These are phyloP conservation scores for Debaryomyces coudertii DNA, from an alignment of 1,139 yeast species.

Conservation along the genomic window DNA sequence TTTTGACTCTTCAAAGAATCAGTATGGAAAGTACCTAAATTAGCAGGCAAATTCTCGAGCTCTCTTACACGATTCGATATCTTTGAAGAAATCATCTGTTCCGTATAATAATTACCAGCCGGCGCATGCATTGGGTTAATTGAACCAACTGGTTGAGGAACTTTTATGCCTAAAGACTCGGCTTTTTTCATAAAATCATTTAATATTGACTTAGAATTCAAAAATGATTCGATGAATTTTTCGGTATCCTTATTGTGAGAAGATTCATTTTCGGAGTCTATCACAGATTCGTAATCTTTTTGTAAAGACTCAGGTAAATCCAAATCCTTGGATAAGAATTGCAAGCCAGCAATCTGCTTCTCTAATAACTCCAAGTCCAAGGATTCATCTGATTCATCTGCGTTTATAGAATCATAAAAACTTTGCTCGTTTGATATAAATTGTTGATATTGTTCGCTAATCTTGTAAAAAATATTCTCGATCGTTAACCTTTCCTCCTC, in stretches of 20 bases:
- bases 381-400: constrained; percentile 10
- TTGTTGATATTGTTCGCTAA: constrained; percentile 34
- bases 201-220: constrained; percentile 12
- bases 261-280: constrained; percentile 4
- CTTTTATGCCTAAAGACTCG: constrained; percentile 32
- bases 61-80: constrained; percentile 74
- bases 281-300: constrained; percentile 17
- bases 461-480: constrained; percentile 35
- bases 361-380: constrained; percentile 57
- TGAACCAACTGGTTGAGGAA: constrained; percentile 27
- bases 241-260: constrained; percentile 5
- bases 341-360: constrained; percentile 74
- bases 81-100: constrained; percentile 54
- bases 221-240: constrained; percentile 16
- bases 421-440: constrained; percentile 28
- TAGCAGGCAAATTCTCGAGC: constrained; percentile 76
- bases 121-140: constrained; percentile 30
- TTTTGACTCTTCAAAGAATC: constrained; percentile 25
- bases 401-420: constrained; percentile 20
- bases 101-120: constrained; percentile 47
- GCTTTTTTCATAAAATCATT: constrained; percentile 34
- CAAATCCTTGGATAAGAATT: constrained; percentile 73
- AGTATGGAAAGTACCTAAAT: constrained; percentile 64
- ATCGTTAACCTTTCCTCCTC: constrained; percentile 28
- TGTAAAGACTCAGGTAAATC: constrained; percentile 65